Conservation (phyloP, 495 filamentous ascomycete species). For the Aspergillus nanangensis region DNA sequence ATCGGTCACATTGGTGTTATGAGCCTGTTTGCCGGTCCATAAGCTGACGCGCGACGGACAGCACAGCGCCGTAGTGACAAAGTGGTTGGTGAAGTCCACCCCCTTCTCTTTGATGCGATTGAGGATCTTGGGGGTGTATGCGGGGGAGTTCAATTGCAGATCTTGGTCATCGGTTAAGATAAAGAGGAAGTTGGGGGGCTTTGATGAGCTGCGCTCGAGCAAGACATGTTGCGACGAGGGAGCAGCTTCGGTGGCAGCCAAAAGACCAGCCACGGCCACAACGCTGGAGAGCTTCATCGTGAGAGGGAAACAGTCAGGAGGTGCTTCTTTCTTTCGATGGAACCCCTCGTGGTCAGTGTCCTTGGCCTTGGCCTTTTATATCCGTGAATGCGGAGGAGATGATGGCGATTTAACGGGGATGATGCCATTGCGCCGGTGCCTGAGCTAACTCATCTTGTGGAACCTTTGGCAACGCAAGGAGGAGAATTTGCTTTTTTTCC, state of each 20-base stretch:
- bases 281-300: conserved; percentile 22
- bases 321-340: neutral
- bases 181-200: conserved; percentile 56
- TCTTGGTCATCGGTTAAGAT: conserved; percentile 67
- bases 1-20: conserved; percentile 75
- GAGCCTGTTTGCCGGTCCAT: conserved; percentile 62
- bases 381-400: neutral
- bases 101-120: conserved; percentile 51
- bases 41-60: conserved; percentile 61
- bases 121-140: conserved; percentile 51
- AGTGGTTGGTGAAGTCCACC: conserved; percentile 53
- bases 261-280: conserved; percentile 5
- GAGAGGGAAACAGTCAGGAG: neutral
- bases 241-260: conserved; percentile 5
- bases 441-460: neutral
- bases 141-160: conserved; percentile 52
- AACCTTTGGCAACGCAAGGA: neutral
- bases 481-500: neutral
- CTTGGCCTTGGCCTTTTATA: too few relatives aligned
- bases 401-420: conserved; percentile 8
- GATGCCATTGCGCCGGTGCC: conserved; percentile 17
- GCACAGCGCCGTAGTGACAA: conserved; percentile 59
- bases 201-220: neutral
- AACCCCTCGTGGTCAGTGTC: neutral
- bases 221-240: neutral